phyloP scores from a whole-genome alignment of 441 rosid genomes.

The Adansonia gregorii region DNA sequence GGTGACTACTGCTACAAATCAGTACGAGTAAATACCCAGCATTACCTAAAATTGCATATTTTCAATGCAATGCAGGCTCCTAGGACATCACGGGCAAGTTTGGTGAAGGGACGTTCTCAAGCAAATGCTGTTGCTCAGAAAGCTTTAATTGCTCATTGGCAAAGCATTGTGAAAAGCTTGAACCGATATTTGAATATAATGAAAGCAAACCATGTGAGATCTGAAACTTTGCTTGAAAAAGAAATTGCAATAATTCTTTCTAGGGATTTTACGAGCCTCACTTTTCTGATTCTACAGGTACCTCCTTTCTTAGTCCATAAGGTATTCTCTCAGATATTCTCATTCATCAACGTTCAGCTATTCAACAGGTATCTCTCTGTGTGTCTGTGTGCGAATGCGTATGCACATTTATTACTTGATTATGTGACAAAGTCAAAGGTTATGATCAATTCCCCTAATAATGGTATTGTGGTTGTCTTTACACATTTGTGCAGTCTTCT shows the following conservation, averaged over 20 bases:
- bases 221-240: not conserved
- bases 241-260: not conserved
- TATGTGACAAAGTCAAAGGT: not conserved
- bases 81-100: conserved; percentile 64
- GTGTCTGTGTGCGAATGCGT: not conserved
- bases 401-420: not conserved
- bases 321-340: conserved; percentile 60
- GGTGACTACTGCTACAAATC: not conserved
- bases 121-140: conserved; percentile 67
- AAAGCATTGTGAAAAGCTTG: conserved; percentile 61
- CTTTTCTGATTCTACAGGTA: conserved; percentile 43
- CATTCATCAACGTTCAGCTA: conserved; percentile 59
- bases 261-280: conserved; percentile 21
- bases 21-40: not conserved
- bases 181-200: conserved; percentile 53
- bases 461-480: conserved; percentile 15
- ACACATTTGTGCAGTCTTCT: conserved; percentile 73
- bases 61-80: conserved; percentile 55
- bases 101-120: conserved; percentile 68
- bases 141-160: conserved; percentile 73
- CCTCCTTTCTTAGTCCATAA: conserved; percentile 58
- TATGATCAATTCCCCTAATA: conserved; percentile 14
- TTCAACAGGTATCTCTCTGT: conserved; percentile 50
- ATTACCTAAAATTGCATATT: not conserved
- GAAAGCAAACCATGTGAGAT: conserved; percentile 66